Base-by-base conservation (phyloP, 1,284 basidiomycete species). In the Coniferiporia weirii region DNA sequence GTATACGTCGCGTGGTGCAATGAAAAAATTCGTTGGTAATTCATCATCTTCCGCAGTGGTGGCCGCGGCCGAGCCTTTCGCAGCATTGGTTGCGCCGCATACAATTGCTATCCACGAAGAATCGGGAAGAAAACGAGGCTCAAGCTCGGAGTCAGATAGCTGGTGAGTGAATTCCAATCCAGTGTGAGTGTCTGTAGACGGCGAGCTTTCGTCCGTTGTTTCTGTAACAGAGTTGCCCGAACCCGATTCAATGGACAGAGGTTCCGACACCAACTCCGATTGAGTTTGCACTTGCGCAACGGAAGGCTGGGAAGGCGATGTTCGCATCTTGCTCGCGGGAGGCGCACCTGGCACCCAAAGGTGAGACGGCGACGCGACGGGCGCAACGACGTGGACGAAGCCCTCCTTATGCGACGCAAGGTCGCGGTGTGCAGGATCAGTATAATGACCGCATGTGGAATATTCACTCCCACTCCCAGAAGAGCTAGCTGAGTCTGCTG, bases 81-180 rank as follows among this genome's bases (percentile, higher is more conserved):
- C 81, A 55, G 81, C 80, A 64, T 82, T 81, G 44, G 84, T 78
- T 35, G 86, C 81, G 10, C 89, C 88, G 66, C 89, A 91, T 5
- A 91, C 83, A 57, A 91, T 76, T 2, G 87, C 88, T 60, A 91
- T 88, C 89, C 89, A 91, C 2, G 79, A 78, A 2, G 75, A 75
- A 54, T 84, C 81, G 0, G 89, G 88, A 3, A 91, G 72, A 48
- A 88, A 71, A 17, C 72, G 68, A 4, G 75, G 68, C 19, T 63
- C 60, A 36, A 1, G 27, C 20, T 59, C 52, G 12, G 57, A 54
- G 5, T 27, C 27, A 27, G 27, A 27, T 27, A 27, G 27, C 27
- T 27, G 27, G 27, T 27, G 27, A 27, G 27, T 27, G 27, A 5
- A 27, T 27, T 2, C 27, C 27, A 27, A 27, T 27, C 5, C 27